Evolutionary conservation across 78 protist genomes (phyloP).

Genomic region (Dictyostelium purpureum): DNA sequence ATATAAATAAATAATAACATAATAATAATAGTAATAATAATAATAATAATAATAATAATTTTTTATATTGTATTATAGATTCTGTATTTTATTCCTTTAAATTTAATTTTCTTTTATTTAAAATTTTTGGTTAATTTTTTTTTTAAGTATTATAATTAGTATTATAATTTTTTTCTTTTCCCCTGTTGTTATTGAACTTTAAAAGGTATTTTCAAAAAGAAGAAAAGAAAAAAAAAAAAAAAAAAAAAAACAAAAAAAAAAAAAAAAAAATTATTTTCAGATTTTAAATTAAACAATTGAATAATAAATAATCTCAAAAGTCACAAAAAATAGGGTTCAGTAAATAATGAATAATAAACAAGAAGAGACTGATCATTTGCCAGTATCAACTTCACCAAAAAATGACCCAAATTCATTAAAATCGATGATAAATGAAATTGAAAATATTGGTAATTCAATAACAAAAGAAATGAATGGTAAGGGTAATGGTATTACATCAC

Average conservation of each 20-base stretch:
- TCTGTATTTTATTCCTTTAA: too few relatives aligned
- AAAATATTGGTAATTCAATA: background rate
- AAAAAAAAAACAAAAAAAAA: background rate
- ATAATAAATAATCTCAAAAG: background rate
- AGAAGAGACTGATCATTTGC: background rate
- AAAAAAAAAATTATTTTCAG: background rate
- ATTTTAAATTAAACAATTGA: background rate
- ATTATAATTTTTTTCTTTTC: too few relatives aligned
- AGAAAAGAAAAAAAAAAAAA: too few relatives aligned
- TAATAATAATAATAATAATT: too few relatives aligned
- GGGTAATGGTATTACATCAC: background rate
- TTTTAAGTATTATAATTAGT: too few relatives aligned
- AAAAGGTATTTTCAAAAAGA: too few relatives aligned
- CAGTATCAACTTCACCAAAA: background rate
- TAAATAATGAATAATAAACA: conserved; percentile 11
- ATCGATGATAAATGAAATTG: conserved; percentile 1
- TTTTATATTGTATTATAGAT: too few relatives aligned
- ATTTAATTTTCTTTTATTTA: too few relatives aligned
- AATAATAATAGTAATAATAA: too few relatives aligned
- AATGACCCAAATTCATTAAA: background rate
- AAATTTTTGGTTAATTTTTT: too few relatives aligned
- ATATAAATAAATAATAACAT: too few relatives aligned
- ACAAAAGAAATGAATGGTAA: background rate
- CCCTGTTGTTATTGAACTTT: too few relatives aligned
- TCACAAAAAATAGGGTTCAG: background rate